These are phyloP conservation scores for Bathelium albidoporum DNA, from an alignment of 495 filamentous ascomycete species.

Conservation along the genomic window DNA sequence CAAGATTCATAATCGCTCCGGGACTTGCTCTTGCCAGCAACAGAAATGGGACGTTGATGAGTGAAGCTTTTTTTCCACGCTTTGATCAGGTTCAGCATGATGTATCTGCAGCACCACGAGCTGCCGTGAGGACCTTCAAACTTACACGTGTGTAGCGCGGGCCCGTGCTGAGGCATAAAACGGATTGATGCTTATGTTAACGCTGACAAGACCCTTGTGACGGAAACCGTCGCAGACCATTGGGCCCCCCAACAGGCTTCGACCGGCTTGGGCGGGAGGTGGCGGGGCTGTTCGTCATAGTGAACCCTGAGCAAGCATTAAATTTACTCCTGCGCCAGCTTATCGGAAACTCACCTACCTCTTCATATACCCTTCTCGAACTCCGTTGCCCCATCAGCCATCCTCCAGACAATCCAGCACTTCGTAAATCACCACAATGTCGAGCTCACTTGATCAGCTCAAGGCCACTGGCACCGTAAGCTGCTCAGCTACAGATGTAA, in stretches of 20 bases:
- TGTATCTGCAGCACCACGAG: too few species aligned
- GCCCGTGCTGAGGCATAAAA: neutral
- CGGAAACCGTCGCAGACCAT: neutral
- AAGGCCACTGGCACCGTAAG: constrained; percentile 92
- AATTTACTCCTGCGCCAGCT: neutral
- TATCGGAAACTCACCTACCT: neutral
- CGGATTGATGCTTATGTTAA: neutral
- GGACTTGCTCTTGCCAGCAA: too few species aligned
- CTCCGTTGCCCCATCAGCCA: neutral
- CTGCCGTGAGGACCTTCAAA: neutral
- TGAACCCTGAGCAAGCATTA: neutral
- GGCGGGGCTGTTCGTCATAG: neutral
- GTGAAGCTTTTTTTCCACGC: too few species aligned
- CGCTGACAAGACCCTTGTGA: neutral
- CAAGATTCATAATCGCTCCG: too few species aligned
- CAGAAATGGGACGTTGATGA: too few species aligned
- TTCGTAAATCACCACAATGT: too few species aligned
- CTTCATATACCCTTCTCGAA: neutral
- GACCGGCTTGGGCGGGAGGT: neutral
- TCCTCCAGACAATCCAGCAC: neutral
- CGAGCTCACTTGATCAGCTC: constrained; percentile 85
- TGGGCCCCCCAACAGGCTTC: neutral
- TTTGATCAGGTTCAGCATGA: too few species aligned
- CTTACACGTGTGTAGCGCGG: neutral
- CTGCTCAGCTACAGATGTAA: constrained; percentile 27